phyloP scores from a whole-genome alignment of 2,329 filamentous ascomycete species.

The Aspergillus caelatus region DNA sequence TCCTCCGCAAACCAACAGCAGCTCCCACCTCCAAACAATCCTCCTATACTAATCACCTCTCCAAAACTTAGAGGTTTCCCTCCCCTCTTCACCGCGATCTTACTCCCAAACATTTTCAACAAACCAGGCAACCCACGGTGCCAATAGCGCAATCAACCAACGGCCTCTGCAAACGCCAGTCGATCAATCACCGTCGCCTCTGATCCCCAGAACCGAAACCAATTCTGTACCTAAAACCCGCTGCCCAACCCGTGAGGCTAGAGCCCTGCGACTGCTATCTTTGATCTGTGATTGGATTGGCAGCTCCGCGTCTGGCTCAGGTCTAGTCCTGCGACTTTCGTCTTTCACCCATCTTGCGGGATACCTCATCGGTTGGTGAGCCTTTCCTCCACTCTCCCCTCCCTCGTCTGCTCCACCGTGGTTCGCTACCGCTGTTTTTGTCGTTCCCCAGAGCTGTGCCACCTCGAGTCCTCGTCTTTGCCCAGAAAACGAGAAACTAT shows the following conservation, averaged over 20 bases:
- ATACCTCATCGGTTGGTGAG: slow-evolving; percentile 7
- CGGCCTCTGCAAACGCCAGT: slow-evolving; percentile 1
- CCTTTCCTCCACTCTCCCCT: background rate
- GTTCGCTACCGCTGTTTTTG: slow-evolving; percentile 9
- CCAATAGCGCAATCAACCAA: background rate
- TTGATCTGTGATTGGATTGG: slow-evolving; percentile 23
- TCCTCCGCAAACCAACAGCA: background rate
- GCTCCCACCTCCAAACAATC: background rate
- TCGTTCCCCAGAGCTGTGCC: slow-evolving; percentile 10
- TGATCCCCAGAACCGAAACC: slow-evolving; percentile 10
- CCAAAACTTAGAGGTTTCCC: background rate
- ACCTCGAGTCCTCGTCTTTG: background rate
- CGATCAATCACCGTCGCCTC: slow-evolving; percentile 4
- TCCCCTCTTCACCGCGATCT: background rate
- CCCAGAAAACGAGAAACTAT: background rate
- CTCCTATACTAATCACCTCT: background rate
- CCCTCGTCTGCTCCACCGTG: slow-evolving; percentile 17
- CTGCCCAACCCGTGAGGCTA: slow-evolving; percentile 47
- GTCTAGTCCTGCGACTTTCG: slow-evolving; percentile 8
- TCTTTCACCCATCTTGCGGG: slow-evolving; percentile 7
- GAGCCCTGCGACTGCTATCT: slow-evolving; percentile 24
- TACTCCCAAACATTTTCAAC: background rate
- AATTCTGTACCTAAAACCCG: slow-evolving; percentile 17
- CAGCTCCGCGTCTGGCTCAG: slow-evolving; percentile 6
- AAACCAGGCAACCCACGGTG: background rate